Base-by-base conservation (phyloP, 2,329 filamentous ascomycete genomes). In the Coniella lustricola region DNA sequence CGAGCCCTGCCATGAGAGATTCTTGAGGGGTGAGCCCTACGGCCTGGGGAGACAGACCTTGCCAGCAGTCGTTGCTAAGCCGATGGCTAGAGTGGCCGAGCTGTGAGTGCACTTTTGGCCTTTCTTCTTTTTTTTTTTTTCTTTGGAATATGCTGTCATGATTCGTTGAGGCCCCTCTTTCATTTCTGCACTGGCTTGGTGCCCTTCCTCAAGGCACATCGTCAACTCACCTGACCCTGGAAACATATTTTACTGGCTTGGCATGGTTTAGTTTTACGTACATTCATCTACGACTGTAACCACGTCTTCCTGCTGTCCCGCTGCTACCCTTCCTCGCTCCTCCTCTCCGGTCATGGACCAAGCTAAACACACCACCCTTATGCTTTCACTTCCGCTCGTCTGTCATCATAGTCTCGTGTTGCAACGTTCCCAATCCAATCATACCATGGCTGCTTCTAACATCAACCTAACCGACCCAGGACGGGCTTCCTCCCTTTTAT, bases 401-500 rank as follows among this genome's bases (percentile, higher is more conserved):
- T 10, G 25, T 10, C 37, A 39, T 16, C 37, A 21, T 18, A 8
- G 3, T n/a, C 7, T 39, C n/a, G n/a, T n/a, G n/a, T n/a, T n/a
- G n/a, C 18, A 2, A 18, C n/a, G 5, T 34, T 3, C 8, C 18
- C 16, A 21, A 22, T 2, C 20, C 7, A 7, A 29, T 4, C 39
- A 1, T 12, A 9, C 8, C 25, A n/a, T 18, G 1, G 12, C 20
- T 13, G 39, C 17, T 4, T 18, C 14, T 31, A 20, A 14, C 34
- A 37, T 47, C 17, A 10, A 1, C 20, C 36, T 48, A 50, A 14
- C 50, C 41, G 16, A 39, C 10, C 10, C 50, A 71, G 77, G 46
- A 68, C 71, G 74, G 84, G 88, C 49, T 90, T 95, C 64, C 87
- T 91, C 60, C 89, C 90, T 2, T 95, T 94, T 70, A 91, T 95